A percentile compares a stretch with the other conserved stretches of the same genome.
phyloP scores from a whole-genome alignment of 768 basidiomycete species.

The Hygrophorus pudorinus region DNA sequence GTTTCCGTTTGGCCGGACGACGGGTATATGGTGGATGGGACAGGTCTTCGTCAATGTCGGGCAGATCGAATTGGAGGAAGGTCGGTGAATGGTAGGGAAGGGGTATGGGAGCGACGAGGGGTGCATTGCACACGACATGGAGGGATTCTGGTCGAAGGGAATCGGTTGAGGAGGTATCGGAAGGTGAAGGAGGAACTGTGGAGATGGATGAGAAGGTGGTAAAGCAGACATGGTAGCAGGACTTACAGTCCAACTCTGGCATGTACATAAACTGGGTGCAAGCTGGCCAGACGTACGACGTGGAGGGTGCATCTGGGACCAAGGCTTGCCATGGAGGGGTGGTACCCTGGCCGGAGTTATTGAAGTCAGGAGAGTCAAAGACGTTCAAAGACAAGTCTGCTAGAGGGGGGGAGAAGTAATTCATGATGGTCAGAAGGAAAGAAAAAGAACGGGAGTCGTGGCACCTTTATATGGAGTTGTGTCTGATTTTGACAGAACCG shows the following conservation, averaged over 20 bases:
- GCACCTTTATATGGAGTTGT: conserved; percentile 20
- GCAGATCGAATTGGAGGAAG: conserved; percentile 58
- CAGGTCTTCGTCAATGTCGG: conserved; percentile 60
- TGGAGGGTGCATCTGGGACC: too few relatives aligned
- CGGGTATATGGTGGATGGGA: conserved; percentile 57
- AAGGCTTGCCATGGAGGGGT: too few relatives aligned
- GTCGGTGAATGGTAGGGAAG: conserved; percentile 62
- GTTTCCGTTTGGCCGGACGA: conserved; percentile 39
- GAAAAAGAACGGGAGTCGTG: conserved; percentile 1
- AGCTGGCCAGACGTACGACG: too few relatives aligned
- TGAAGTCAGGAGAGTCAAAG: too few relatives aligned
- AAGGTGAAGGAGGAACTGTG: conserved; percentile 35
- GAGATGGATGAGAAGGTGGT: conserved; percentile 2
- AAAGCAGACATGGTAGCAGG: neutral
- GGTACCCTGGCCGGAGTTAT: too few relatives aligned
- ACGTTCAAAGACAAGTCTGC: too few relatives aligned
- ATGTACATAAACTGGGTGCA: conserved; percentile 8
- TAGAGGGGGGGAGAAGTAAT: conserved; percentile 4
- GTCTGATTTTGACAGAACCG: conserved; percentile 17
- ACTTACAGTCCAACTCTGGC: conserved; percentile 19
- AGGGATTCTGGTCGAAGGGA: conserved; percentile 19
- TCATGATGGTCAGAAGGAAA: conserved; percentile 7
- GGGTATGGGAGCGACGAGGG: conserved; percentile 58
- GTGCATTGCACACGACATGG: conserved; percentile 54
- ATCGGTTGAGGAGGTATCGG: conserved; percentile 19